Evolutionary conservation across 257 asterid genomes (phyloP).

Genomic region (Striga asiatica): DNA sequence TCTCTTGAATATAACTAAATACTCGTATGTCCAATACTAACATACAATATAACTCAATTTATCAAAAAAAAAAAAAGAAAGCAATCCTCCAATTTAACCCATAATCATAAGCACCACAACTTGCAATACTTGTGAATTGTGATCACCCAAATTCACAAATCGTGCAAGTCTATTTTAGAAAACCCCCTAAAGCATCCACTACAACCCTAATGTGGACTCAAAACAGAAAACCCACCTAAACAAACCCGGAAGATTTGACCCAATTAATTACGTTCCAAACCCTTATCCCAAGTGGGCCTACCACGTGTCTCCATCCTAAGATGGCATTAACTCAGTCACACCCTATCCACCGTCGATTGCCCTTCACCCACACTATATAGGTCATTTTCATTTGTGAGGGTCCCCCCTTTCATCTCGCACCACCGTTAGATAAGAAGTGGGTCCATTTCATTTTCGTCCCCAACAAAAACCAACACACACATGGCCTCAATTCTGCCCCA

Average conservation of each 20-base stretch:
- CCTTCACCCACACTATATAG: not conserved
- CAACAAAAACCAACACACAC: not conserved
- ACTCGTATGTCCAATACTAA: not conserved
- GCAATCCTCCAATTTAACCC: too few relatives aligned
- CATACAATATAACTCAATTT: not conserved
- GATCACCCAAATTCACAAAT: not conserved
- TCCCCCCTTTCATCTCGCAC: not conserved
- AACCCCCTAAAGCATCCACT: too few relatives aligned
- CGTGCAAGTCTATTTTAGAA: not conserved
- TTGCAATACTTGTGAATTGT: not conserved
- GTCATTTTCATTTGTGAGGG: not conserved
- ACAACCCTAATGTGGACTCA: too few relatives aligned
- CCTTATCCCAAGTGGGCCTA: too few relatives aligned
- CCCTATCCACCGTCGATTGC: not conserved
- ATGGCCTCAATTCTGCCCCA: not conserved
- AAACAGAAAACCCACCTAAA: too few relatives aligned
- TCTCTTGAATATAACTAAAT: not conserved
- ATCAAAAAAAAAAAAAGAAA: not conserved
- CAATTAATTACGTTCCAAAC: too few relatives aligned
- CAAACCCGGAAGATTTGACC: too few relatives aligned
- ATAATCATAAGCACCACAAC: not conserved
- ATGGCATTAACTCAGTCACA: not conserved
- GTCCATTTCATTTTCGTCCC: not conserved
- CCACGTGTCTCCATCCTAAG: not conserved
- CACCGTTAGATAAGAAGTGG: not conserved